Base-by-base conservation (phyloP, 805 yeast genomes). In the Lachancea sp. region DNA sequence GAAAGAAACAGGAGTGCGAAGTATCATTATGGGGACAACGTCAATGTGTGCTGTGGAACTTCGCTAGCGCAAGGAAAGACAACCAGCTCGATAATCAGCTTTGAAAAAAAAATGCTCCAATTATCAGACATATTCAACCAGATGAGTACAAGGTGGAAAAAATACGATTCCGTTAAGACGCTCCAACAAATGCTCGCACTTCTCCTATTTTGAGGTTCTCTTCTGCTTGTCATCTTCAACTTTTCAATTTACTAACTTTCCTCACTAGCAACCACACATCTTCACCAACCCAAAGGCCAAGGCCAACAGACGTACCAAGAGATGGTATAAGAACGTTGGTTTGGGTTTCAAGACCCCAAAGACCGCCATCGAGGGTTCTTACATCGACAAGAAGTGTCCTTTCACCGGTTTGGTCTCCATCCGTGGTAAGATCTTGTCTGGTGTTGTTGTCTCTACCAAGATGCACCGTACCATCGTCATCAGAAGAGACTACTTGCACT, bases 381-480 rank as follows among this genome's bases (percentile, higher is more conserved):
- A 93, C 95, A 90, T 93, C 71, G 99, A 85, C 90, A 93, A 93
- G 89, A 93, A 93, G 81, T 93, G 99, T 80, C 99, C 99, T 74
- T 93, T 93, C 81, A 85, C 81, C 65, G 99, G 99, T 77, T 76
- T 74, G 63, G 83, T 93, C 65, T 90, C 98, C 63, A 93, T 93
- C 85, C 89, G 99, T 81, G 99, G 99, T 81, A 90, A 87, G 81
- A 93, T 93, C 73, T 85, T 93, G 74, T 84, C 96, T 65, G 99
- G 99, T 78, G 86, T 95, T 71, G 99, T 93, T 77, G 96, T 93
- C 64, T 93, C 99, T 69, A 90, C 99, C 83, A 93, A 93, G 82
- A 93, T 93, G 99, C 99, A 93, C 95, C 93, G 99, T 82, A 93
- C 99, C 68, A 85, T 93, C 79, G 85, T 93, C 74, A 86, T 93